These are phyloP conservation scores for Pyrrhoderma lamaoense DNA, from an alignment of 1,284 basidiomycete species.

Conservation along the genomic window DNA sequence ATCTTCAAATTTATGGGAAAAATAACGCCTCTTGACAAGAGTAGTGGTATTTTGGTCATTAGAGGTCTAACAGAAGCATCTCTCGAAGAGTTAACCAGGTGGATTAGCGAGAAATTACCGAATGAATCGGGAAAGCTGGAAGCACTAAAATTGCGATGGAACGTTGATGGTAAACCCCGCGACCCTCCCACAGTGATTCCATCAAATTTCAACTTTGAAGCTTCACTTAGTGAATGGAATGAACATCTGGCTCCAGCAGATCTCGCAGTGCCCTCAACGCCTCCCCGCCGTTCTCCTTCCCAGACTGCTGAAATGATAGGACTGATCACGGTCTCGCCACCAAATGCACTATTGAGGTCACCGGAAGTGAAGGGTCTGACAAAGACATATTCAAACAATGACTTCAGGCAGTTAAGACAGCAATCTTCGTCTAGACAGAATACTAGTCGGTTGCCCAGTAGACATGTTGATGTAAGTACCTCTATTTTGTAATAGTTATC, in stretches of 20 bases:
- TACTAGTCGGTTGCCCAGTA: constrained; percentile 73
- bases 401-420: constrained; percentile 67
- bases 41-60: constrained; percentile 6
- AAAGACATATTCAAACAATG: constrained; percentile 70
- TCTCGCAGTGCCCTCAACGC: neutral
- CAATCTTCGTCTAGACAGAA: constrained; percentile 61
- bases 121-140: constrained; percentile 6
- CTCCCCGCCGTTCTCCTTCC: constrained; percentile 32
- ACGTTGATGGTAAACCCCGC: constrained; percentile 5
- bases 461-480: constrained; percentile 71
- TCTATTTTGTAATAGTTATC: too few species aligned
- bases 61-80: constrained; percentile 13
- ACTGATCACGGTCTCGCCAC: constrained; percentile 54
- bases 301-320: constrained; percentile 28
- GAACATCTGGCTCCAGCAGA: constrained; percentile 23
- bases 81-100: constrained; percentile 7
- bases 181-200: constrained; percentile 4
- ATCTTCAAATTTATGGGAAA: constrained; percentile 11
- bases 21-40: constrained; percentile 10
- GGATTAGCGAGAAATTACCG: constrained; percentile 4
- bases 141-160: constrained; percentile 9
- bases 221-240: constrained; percentile 24
- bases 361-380: constrained; percentile 71
- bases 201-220: constrained; percentile 9
- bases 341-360: constrained; percentile 60